A percentile compares a stretch with the other conserved stretches of the same genome.
These are phyloP conservation scores for Shiraia bambusicola DNA, from an alignment of 2,329 filamentous ascomycete species.

Conservation along the genomic window DNA sequence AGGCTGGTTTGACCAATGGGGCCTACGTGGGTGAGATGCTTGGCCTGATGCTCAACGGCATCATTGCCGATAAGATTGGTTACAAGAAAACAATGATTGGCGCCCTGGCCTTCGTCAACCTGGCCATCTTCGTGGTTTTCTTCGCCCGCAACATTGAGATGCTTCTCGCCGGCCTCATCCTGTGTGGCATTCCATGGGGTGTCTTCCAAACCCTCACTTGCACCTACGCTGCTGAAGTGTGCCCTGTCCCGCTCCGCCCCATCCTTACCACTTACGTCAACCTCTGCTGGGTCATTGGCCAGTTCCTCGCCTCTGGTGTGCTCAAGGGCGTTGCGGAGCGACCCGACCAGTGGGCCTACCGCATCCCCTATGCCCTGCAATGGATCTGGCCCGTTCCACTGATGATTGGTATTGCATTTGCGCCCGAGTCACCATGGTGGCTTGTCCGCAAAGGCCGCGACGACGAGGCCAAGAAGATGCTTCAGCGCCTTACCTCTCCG, in stretches of 20 bases:
- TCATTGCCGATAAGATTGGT: slow-evolving; percentile 48
- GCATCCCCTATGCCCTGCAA: slow-evolving; percentile 68
- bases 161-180: slow-evolving; percentile 60
- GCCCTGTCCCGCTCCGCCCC: slow-evolving; percentile 67
- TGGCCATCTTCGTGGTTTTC: slow-evolving; percentile 42
- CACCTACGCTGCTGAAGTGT: slow-evolving; percentile 60
- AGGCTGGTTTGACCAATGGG: slow-evolving; percentile 50
- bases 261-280: slow-evolving; percentile 67
- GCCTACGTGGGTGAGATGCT: slow-evolving; percentile 49
- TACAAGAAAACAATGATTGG: slow-evolving; percentile 44
- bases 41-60: slow-evolving; percentile 50
- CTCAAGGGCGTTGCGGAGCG: slow-evolving; percentile 67
- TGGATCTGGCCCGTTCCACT: slow-evolving; percentile 75
- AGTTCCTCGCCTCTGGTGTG: slow-evolving; percentile 70
- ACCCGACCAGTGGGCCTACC: slow-evolving; percentile 67
- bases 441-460: slow-evolving; percentile 65
- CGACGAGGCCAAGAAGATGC: slow-evolving; percentile 65
- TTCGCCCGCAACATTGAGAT: slow-evolving; percentile 52
- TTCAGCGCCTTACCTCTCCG: slow-evolving; percentile 64
- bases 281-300: slow-evolving; percentile 74
- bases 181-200: slow-evolving; percentile 50
- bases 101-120: slow-evolving; percentile 30
- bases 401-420: slow-evolving; percentile 66
- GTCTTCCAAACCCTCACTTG: slow-evolving; percentile 52
- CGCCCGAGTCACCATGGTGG: slow-evolving; percentile 74